Evolutionary conservation across 1,284 basidiomycete genomes (phyloP).

Genomic region (Violaceomyces palustris): DNA sequence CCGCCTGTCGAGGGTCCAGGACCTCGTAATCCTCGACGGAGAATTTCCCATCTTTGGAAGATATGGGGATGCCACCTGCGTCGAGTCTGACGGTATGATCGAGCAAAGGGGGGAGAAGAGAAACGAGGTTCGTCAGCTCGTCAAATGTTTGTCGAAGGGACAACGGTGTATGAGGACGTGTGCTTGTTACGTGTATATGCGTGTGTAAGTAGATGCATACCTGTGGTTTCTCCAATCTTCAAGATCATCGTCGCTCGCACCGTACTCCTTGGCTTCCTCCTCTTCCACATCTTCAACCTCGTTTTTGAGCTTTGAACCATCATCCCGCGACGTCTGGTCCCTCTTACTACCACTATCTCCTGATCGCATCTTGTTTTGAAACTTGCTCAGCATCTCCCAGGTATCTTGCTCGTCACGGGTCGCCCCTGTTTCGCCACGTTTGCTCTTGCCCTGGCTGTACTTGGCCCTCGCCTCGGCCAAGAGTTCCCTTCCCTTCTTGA

Average conservation of each 20-base stretch:
- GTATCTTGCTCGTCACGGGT: constrained; percentile 9
- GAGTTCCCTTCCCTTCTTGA: constrained; percentile 5
- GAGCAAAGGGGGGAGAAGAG: neutral
- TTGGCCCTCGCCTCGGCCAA: constrained; percentile 7
- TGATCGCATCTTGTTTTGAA: constrained; percentile 19
- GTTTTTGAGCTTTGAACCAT: neutral
- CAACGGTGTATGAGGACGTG: no score
- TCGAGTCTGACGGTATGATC: constrained; percentile 21
- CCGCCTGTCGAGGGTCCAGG: constrained; percentile 21
- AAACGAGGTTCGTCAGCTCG: no score
- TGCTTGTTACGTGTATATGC: no score
- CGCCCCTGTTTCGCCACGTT: neutral
- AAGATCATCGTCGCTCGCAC: constrained; percentile 37
- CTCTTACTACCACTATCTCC: no score
- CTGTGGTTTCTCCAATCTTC: constrained; percentile 14
- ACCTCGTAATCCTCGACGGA: constrained; percentile 37
- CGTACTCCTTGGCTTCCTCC: constrained; percentile 34
- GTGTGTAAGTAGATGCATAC: neutral
- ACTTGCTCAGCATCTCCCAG: constrained; percentile 10
- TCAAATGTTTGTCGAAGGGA: no score
- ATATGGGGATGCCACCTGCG: constrained; percentile 23
- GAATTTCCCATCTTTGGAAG: constrained; percentile 2
- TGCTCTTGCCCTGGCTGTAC: constrained; percentile 5
- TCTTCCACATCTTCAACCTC: constrained; percentile 13
- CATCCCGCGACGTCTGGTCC: neutral